Percentiles rank a stretch among this genome's conserved stretches.
Evolutionary conservation across 129 eudicot species (phyloP).

Genomic region (Flaveria sonorensis): DNA sequence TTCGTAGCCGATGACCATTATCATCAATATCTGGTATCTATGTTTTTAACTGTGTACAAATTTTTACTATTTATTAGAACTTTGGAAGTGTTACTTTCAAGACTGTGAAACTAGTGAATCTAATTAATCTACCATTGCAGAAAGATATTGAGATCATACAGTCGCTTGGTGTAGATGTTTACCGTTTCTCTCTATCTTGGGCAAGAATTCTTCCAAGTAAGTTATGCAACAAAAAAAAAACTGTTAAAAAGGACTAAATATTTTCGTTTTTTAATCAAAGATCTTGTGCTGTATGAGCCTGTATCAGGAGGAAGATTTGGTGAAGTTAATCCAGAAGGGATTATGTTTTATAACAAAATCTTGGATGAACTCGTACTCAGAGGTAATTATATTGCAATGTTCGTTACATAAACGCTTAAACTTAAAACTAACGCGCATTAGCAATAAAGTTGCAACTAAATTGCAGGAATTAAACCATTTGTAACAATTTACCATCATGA

Average conservation of each 20-base stretch:
- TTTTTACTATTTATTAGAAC: neutral
- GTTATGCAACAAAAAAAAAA: constrained; percentile 19
- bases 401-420: neutral
- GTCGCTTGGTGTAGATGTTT: constrained; percentile 69
- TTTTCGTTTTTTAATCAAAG: constrained; percentile 2
- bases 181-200: constrained; percentile 84
- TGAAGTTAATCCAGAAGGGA: constrained; percentile 57
- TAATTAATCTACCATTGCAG: constrained; percentile 36
- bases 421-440: neutral
- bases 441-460: constrained; percentile 11
- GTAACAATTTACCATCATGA: constrained; percentile 82
- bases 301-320: constrained; percentile 79
- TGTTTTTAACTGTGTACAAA: neutral
- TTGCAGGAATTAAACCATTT: constrained; percentile 69
- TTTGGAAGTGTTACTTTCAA: neutral
- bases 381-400: constrained; percentile 42
- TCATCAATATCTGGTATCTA: constrained; percentile 72
- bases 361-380: constrained; percentile 55
- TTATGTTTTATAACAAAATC: constrained; percentile 61
- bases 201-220: constrained; percentile 82
- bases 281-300: constrained; percentile 43
- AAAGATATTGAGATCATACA: constrained; percentile 72
- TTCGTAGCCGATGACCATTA: constrained; percentile 71
- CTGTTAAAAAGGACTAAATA: neutral
- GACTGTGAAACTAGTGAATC: constrained; percentile 1